Base-by-base conservation (phyloP, 1,284 basidiomycete genomes). In the Vanrija sp. region DNA sequence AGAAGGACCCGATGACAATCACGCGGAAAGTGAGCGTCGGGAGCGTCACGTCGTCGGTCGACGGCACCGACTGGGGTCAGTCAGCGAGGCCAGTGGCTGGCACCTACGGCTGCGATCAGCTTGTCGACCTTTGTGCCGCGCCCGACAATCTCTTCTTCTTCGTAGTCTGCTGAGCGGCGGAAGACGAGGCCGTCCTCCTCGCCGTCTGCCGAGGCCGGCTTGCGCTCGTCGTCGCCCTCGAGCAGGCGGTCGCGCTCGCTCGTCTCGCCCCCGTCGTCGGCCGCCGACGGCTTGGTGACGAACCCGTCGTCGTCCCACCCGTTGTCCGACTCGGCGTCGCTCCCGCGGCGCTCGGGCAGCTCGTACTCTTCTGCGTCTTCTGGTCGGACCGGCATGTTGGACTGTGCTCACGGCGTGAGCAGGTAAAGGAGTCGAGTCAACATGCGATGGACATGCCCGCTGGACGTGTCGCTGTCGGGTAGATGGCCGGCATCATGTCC, bases 1-100 rank as follows among this genome's bases (percentile, higher is more conserved):
- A 79, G 39, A 78, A 57, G 2, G 67, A 71, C 2, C 82, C 82
- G n/a, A 82, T 73, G 6, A 81, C 16, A 5, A 81, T 54, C 3
- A 78, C 79, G 24, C 81, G 69, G 35, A 80, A 68, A 0, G 81
- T 82, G 4, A 82, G 64, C 0, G 80, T 78, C 0, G 81, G 79
- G 2, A 82, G 59, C 0, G 75, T 66, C 0, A 80, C 76, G 50
- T 83, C 81, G 63, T 83, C 82, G 1, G 75, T 77, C 7, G 78
- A 74, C 1, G 81, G 79, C 0, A 82, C 80, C 2, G 78, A 75
- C 73, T 68, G 49, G 69, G 39, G n/a, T 43, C 5, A 15, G 41
- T 15, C 10, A 54, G 53, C 42, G 10, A 7, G 19, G 19, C 22
- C 16, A 18, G 5, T 23, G 1, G n/a, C 10, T 8, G 39, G 16